Evolutionary conservation across 2,329 filamentous ascomycete genomes (phyloP), one percentile per base, ranked within the genome.

Genomic region (Aspergillus vadensis): DNA sequence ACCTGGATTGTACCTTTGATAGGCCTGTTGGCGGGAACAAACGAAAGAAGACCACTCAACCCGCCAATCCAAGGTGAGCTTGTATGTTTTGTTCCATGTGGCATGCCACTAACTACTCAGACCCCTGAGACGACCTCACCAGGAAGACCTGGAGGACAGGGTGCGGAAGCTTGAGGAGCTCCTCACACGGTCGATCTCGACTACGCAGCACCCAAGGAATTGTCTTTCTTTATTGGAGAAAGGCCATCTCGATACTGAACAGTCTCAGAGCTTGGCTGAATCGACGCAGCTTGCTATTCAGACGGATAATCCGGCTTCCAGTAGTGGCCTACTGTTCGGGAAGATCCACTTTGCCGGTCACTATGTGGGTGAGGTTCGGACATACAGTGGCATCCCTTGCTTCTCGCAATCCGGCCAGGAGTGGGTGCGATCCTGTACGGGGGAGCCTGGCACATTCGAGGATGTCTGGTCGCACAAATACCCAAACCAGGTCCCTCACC

Each of bases 1-100:
- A 55, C 9, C 39, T 55, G 25, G 53, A 55, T 17, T 55, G 53
- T 41, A 55, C 53, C 30, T 55, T 55, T 39, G 30, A 55, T 21
- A 30, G 53, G 15, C 53, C 53, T 17, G 44, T 47, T 15, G 53
- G 53, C 14, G 53, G 53, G 1, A 47, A n/a, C 27, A 53, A 55
- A n/a, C 53, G 53, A 9, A 55, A 47, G 53, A 55, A 44, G 15
- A 23, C 53, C 53, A 55, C 19, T 36, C 39, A 55, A 25, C 53
- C 53, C 2, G 21, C 21, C 23, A 32, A 44, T 43, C 41, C 53
- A 15, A 43, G 17, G 53, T 55, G 44, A 7, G 53, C 15, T 25
- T 14, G 14, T 30, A 23, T 9, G 23, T 47, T n/a, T 44, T 41
- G 21, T 10, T n/a, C n/a, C 19, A 5, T 36, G 12, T 36, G 32